Evolutionary conservation across 768 basidiomycete species (phyloP).

Genomic region (Amanita jacksonii): DNA sequence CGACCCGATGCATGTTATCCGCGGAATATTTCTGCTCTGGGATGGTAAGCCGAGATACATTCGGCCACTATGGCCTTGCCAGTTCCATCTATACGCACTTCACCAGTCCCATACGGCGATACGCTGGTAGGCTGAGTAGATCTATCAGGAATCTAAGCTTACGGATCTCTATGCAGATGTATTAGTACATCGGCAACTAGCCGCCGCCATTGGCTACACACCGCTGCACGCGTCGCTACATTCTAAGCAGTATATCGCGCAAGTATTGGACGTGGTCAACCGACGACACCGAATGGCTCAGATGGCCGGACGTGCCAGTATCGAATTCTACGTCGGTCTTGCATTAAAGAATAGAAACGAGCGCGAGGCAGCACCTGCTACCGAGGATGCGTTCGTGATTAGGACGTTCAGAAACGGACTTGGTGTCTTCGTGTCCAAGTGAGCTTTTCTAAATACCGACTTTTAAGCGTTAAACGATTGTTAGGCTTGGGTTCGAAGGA

Average conservation of each 20-base stretch:
- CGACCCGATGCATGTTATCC: conserved; percentile 95
- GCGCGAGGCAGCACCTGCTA: conserved; percentile 25
- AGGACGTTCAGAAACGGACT: conserved; percentile 90
- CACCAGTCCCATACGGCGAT: conserved; percentile 94
- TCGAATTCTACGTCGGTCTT: conserved; percentile 95
- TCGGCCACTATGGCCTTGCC: conserved; percentile 95
- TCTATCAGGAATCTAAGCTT: too few relatives aligned
- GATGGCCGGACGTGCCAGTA: conserved; percentile 89
- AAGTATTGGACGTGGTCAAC: conserved; percentile 79
- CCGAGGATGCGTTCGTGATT: conserved; percentile 88
- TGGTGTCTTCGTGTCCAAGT: conserved; percentile 95
- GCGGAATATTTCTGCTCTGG: too few relatives aligned
- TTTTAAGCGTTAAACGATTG: conserved; percentile 2
- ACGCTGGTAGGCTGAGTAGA: too few relatives aligned
- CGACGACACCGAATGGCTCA: conserved; percentile 87
- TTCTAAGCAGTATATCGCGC: conserved; percentile 82
- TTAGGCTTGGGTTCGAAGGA: conserved; percentile 89
- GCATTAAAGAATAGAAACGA: conserved; percentile 69
- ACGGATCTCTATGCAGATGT: too few relatives aligned
- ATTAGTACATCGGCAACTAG: conserved; percentile 85
- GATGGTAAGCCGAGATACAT: too few relatives aligned
- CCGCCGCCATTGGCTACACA: conserved; percentile 79
- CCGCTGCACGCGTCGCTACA: too few relatives aligned
- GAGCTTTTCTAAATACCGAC: conserved; percentile 29
- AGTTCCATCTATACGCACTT: conserved; percentile 98